These are phyloP conservation scores for Fragaria ananassa DNA, from an alignment of 306 rosid species.

Conservation along the genomic window DNA sequence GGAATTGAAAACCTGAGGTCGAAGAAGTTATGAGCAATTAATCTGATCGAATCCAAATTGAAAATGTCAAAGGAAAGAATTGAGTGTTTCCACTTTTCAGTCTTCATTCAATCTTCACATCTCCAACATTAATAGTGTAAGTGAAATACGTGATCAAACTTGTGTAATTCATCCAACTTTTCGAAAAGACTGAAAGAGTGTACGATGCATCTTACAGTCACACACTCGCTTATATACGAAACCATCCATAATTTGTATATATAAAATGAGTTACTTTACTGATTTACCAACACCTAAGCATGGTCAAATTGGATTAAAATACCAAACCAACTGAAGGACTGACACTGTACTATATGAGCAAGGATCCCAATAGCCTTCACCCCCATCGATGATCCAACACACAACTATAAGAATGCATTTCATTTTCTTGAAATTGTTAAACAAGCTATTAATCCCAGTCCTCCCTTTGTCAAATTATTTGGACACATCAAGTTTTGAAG, in stretches of 20 bases:
- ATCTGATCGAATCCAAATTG: too few relatives aligned
- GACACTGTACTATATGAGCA: neutral
- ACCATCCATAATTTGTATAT: neutral
- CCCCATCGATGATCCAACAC: conserved; percentile 16
- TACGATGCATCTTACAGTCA: neutral
- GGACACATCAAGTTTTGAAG: neutral
- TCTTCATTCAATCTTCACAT: too few relatives aligned
- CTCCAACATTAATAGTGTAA: too few relatives aligned
- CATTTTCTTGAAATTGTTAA: conserved; percentile 17
- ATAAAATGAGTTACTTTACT: neutral
- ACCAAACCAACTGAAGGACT: neutral
- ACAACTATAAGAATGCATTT: neutral
- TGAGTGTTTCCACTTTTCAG: too few relatives aligned
- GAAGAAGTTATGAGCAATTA: rapidly evolving
- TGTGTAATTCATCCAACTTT: too few relatives aligned
- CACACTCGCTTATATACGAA: neutral
- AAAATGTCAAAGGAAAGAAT: too few relatives aligned
- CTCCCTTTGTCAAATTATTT: conserved; percentile 11
- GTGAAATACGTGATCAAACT: too few relatives aligned
- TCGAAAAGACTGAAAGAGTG: too few relatives aligned
- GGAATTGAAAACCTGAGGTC: too few relatives aligned
- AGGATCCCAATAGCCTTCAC: conserved; percentile 31
- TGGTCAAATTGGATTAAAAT: conserved; percentile 16
- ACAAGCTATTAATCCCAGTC: neutral
- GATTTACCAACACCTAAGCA: conserved; percentile 19